These are phyloP conservation scores for Lachnellula arida DNA, from an alignment of 2,329 filamentous ascomycete species.

Conservation along the genomic window DNA sequence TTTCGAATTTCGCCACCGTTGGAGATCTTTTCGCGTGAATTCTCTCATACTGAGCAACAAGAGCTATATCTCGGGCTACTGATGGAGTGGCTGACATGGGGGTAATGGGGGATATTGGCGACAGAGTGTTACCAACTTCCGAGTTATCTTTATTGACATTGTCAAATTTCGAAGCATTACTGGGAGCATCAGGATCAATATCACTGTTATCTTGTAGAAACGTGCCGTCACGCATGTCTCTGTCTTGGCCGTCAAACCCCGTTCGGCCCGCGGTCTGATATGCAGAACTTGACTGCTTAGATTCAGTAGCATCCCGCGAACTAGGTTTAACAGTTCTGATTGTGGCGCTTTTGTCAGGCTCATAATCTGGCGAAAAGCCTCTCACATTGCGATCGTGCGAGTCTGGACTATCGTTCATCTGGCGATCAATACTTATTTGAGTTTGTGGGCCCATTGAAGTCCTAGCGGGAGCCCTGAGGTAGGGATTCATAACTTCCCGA, in stretches of 20 bases:
- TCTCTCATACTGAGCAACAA: slow-evolving; percentile 28
- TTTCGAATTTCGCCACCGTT: slow-evolving; percentile 6
- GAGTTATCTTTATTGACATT: slow-evolving; percentile 6
- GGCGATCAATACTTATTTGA: slow-evolving; percentile 17
- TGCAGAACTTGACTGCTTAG: slow-evolving; percentile 10
- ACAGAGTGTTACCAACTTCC: slow-evolving; percentile 2
- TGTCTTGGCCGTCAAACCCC: slow-evolving; percentile 23
- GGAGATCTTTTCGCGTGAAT: slow-evolving; percentile 23
- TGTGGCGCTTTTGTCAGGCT: slow-evolving; percentile 65
- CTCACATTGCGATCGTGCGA: slow-evolving; percentile 33
- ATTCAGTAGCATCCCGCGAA: slow-evolving; percentile 29
- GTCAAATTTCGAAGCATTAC: slow-evolving; percentile 22
- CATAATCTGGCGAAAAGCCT: slow-evolving; percentile 72
- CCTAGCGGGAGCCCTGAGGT: slow-evolving; percentile 43
- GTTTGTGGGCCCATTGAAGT: slow-evolving; percentile 19
- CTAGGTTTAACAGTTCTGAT: slow-evolving; percentile 58
- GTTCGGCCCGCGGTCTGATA: slow-evolving; percentile 9
- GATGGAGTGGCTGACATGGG: slow-evolving; percentile 12
- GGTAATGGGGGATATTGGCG: slow-evolving; percentile 1
- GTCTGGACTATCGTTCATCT: slow-evolving; percentile 23
- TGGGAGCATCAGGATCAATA: slow-evolving; percentile 40
- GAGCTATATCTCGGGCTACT: slow-evolving; percentile 27
- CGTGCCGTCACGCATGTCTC: slow-evolving; percentile 36
- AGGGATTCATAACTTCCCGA: slow-evolving; percentile 82
- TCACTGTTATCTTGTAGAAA: slow-evolving; percentile 51